A percentile compares a stretch with the other conserved stretches of the same genome.
These are phyloP conservation scores for Linderina pennispora DNA, from an alignment of 192 early-diverging fungal species.

Conservation along the genomic window DNA sequence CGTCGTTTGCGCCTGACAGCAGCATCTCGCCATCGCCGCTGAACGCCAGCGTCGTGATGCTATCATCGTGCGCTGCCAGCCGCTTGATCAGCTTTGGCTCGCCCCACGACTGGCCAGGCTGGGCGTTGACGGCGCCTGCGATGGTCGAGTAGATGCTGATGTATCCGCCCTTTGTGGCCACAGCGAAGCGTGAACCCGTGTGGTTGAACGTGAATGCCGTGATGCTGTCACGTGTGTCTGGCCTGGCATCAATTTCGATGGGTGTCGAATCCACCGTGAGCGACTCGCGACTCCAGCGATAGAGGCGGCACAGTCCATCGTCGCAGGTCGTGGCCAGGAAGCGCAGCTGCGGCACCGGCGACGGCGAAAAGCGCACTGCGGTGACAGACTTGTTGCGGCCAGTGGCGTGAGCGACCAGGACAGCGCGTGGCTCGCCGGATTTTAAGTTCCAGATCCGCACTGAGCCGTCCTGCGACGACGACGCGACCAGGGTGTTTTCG, in stretches of 20 bases:
- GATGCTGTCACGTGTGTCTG: slow-evolving; percentile 46
- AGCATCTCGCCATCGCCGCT: slow-evolving; percentile 63
- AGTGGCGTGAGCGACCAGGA: slow-evolving; percentile 41
- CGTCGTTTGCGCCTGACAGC: slow-evolving; percentile 70
- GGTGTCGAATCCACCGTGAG: slow-evolving; percentile 54
- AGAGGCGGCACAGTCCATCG: slow-evolving; percentile 69
- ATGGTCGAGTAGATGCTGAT: slow-evolving; percentile 73
- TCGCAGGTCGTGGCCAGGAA: slow-evolving; percentile 65
- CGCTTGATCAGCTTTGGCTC: slow-evolving; percentile 52
- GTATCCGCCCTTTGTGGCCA: slow-evolving; percentile 70
- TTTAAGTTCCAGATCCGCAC: slow-evolving; percentile 72
- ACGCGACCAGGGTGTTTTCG: slow-evolving; percentile 74
- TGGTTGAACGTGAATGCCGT: slow-evolving; percentile 66
- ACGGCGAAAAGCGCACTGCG: slow-evolving; percentile 69
- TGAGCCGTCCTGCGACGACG: slow-evolving; percentile 69
- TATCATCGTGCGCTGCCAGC: slow-evolving; percentile 63
- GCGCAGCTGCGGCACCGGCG: slow-evolving; percentile 58
- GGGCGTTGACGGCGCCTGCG: slow-evolving; percentile 16
- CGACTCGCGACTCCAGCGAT: slow-evolving; percentile 58
- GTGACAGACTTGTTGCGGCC: slow-evolving; percentile 54
- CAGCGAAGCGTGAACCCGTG: slow-evolving; percentile 72
- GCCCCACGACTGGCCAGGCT: slow-evolving; percentile 7
- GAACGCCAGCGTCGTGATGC: slow-evolving; percentile 70
- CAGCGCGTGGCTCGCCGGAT: slow-evolving; percentile 59
- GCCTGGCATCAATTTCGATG: slow-evolving; percentile 46